Base-by-base conservation (phyloP, 176 grass and related monocot species). In the Bonia amplexicaulis region DNA sequence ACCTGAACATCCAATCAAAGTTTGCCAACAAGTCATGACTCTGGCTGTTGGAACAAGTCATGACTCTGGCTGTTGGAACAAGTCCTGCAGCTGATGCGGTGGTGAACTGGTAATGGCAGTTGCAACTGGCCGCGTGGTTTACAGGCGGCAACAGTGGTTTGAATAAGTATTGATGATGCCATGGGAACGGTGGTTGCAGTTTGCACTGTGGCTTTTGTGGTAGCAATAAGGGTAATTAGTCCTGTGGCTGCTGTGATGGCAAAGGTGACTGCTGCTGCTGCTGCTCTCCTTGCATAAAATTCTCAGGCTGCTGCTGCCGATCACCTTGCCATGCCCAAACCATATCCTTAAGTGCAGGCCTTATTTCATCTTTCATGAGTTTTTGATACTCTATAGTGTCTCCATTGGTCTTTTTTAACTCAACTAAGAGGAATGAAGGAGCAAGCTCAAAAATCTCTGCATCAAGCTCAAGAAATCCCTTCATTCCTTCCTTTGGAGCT, bases 391-490 rank as follows among this genome's bases (percentile, higher is more conserved):
- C 92, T 44, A 86, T 61, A 31, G 82, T 90, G 66, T 93, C 92
- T 26, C 92, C 92, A 29, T 48, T 77, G 23, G 88, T 65, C 68
- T 90, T 93, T 62, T 74, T 90, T 35, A 90, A 22, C 37, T 91
- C 92, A 42, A 91, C 83, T 25, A 87, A 65, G 45, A 61, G 83
- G 74, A 94, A 73, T 55, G 80, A 82, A 47, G 92, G 80, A 8
- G 89, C 82, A 37, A 91, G 33, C 87, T 94, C 82, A 23, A 91
- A 91, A 67, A 94, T 77, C 84, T 91, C 92, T 0, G 79, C 84
- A 25, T 91, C 83, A 1, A 94, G 70, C 76, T 88, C 83, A 48
- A 94, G 84, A 27, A 81, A 70, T 3, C 89, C 92, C 77, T 94
- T 91, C 46, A 83, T 89, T 74, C 89, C 92, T 82, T 94, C 89